Evolutionary conservation across 75 land plant genomes (phyloP), one percentile per base, ranked within the genome.

Genomic region (Azolla pinnata): DNA sequence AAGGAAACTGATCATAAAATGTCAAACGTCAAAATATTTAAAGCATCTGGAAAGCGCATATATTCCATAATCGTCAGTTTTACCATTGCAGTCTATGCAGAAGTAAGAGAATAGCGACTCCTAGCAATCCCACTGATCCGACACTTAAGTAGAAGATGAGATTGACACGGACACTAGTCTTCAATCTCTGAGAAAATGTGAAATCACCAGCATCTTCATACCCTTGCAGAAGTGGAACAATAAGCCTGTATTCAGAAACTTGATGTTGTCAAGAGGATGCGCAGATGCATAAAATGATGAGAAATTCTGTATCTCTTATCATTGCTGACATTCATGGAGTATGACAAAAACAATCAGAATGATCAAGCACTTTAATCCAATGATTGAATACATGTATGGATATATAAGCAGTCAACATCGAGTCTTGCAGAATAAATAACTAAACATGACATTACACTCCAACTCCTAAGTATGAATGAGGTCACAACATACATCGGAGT

Each of bases 181-280:
- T 95, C 38, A 95, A 53, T 74, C 88, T 74, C 67, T 81, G 87
- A 57, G 74, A 69, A 49, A 86, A 53, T 16, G 97, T 89, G 65
- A 95, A 95, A 40, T 95, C 99, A 31, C 97, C 91, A 62, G 99
- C 99, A 83, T 95, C 99, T 82, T 95, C 99, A 68, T 83, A 95
- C 62, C 99, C 96, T 81, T 95, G 99, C 49, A 95, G 76, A 28
- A 71, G 67, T 57, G 99, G 99, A 65, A 86, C 99, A 66, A 89
- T 81, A 74, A 75, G 75, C 99, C 99, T 95, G 82, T 33, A 74
- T 58, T 71, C 51, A 59, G 12, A 64, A 19, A 52, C 10, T 7
- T 31, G 10, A 55, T 51, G 10, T 35, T 5, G 40, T 35, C 12
- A 5, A 5, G 40, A 5, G 12, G 12, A 35, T 35, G 40, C 40